A percentile compares a stretch with the other conserved stretches of the same genome.
Conservation (phyloP, 768 basidiomycete species). For the Gautieria morchelliformis region DNA sequence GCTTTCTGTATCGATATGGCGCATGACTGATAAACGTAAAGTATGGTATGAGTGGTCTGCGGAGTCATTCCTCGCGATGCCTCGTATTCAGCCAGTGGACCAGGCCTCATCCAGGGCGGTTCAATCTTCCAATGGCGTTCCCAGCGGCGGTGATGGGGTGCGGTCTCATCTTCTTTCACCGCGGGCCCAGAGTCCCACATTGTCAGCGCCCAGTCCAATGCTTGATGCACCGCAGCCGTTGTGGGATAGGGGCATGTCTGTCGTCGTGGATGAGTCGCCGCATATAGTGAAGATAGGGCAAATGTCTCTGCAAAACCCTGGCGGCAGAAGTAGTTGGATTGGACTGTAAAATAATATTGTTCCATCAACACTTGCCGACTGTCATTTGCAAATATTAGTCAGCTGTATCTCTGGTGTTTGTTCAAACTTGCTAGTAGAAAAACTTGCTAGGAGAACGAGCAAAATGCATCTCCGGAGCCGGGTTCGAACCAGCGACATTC, state of each 20-base stretch:
- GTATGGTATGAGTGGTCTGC: conserved; percentile 99
- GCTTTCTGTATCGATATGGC: conserved; percentile 89
- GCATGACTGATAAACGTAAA: conserved; percentile 76
- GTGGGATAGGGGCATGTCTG: conserved; percentile 9
- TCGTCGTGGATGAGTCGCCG: conserved; percentile 15
- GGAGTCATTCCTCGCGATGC: conserved; percentile 76
- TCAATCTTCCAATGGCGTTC: neutral
- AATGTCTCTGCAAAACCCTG: conserved; percentile 85
- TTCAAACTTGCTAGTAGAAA: no score
- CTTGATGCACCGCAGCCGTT: neutral
- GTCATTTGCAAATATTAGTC: no score
- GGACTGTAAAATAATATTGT: conserved; percentile 43
- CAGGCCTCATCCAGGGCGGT: conserved; percentile 21
- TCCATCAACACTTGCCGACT: neutral
- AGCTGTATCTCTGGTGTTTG: no score
- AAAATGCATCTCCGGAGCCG: conserved; percentile 19
- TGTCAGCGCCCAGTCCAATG: conserved; percentile 8
- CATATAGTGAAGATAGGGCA: conserved; percentile 83
- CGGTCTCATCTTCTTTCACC: conserved; percentile 13
- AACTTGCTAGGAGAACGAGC: no score
- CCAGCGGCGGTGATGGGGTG: conserved; percentile 13
- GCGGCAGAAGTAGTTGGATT: conserved; percentile 88
- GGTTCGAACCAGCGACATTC: conserved; percentile 25
- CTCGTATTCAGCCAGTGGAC: conserved; percentile 20
- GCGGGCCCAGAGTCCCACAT: neutral